Evolutionary conservation across 2,329 filamentous ascomycete species (phyloP).

Genomic region (Trichoderma aggressivum): DNA sequence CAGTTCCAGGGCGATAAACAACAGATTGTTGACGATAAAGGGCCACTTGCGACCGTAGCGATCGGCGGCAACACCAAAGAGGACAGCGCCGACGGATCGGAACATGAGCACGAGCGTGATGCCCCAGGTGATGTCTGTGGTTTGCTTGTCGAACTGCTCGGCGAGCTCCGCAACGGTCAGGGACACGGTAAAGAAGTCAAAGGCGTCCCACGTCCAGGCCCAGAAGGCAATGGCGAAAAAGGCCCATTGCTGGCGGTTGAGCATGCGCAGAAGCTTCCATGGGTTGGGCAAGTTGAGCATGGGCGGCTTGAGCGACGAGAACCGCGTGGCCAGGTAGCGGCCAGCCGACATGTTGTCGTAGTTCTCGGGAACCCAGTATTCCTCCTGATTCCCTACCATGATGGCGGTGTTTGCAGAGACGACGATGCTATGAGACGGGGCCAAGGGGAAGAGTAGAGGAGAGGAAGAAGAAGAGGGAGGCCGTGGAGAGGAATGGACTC

Average conservation of each 20-base stretch:
- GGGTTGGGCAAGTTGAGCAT: slow-evolving; percentile 55
- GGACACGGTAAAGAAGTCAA: slow-evolving; percentile 65
- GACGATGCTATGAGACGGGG: background rate
- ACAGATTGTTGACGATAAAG: slow-evolving; percentile 70
- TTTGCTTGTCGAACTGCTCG: slow-evolving; percentile 49
- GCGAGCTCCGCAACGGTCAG: slow-evolving; percentile 55
- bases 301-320: slow-evolving; percentile 55
- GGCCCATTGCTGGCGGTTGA: slow-evolving; percentile 50
- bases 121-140: slow-evolving; percentile 61
- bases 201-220: slow-evolving; percentile 61
- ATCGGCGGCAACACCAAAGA: slow-evolving; percentile 54
- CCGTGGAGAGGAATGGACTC: background rate
- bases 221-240: slow-evolving; percentile 54
- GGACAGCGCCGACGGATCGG: slow-evolving; percentile 51
- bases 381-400: slow-evolving; percentile 24
- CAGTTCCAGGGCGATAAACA: slow-evolving; percentile 70
- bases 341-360: slow-evolving; percentile 48
- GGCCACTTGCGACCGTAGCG: slow-evolving; percentile 65
- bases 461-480: background rate
- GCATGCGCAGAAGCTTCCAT: slow-evolving; percentile 45
- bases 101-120: slow-evolving; percentile 63
- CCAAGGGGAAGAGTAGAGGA: background rate
- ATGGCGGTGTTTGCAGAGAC: background rate
- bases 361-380: slow-evolving; percentile 37
- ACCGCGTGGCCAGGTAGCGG: slow-evolving; percentile 49